These are phyloP conservation scores for Trypanosoma cruzi DNA, from an alignment of 208 protist genomes.

Conservation along the genomic window DNA sequence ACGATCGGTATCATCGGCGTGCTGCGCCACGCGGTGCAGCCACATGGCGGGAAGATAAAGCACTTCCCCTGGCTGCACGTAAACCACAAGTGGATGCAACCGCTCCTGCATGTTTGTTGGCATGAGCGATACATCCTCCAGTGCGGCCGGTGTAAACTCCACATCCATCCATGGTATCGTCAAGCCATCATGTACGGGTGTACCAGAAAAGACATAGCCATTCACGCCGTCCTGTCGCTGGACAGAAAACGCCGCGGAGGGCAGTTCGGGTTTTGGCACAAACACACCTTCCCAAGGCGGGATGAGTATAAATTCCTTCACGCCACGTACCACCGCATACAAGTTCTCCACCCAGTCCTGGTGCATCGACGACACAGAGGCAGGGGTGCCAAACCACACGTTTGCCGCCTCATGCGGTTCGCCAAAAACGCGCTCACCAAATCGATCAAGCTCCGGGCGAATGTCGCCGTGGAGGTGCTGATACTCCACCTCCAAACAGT, in stretches of 20 bases:
- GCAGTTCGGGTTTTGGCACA: conserved; percentile 81
- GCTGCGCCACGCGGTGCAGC: conserved; percentile 90
- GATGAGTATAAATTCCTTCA: conserved; percentile 91
- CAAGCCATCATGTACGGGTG: conserved; percentile 59
- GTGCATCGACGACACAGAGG: conserved; percentile 87
- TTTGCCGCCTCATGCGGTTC: conserved; percentile 82
- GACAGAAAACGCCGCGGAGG: conserved; percentile 58
- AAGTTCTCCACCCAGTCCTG: conserved; percentile 94
- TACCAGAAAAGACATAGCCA: conserved; percentile 45
- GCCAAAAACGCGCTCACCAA: conserved; percentile 73
- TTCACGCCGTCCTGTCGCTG: conserved; percentile 28
- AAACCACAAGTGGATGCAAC: conserved; percentile 71
- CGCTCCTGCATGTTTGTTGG: conserved; percentile 24
- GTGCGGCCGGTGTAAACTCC: conserved; percentile 61
- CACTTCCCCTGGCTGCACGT: conserved; percentile 84
- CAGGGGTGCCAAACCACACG: conserved; percentile 87
- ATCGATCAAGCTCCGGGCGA: conserved; percentile 44
- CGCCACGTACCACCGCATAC: conserved; percentile 87
- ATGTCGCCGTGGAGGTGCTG: conserved; percentile 71
- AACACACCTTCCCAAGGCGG: conserved; percentile 88
- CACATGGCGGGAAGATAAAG: conserved; percentile 93
- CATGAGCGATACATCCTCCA: conserved; percentile 30
- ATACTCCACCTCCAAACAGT: conserved; percentile 86
- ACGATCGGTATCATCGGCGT: conserved; percentile 62
- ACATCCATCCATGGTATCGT: conserved; percentile 88